Evolutionary conservation across 2,329 filamentous ascomycete species (phyloP), one percentile per base, ranked within the genome.

Genomic region (Colletotrichum sp.): DNA sequence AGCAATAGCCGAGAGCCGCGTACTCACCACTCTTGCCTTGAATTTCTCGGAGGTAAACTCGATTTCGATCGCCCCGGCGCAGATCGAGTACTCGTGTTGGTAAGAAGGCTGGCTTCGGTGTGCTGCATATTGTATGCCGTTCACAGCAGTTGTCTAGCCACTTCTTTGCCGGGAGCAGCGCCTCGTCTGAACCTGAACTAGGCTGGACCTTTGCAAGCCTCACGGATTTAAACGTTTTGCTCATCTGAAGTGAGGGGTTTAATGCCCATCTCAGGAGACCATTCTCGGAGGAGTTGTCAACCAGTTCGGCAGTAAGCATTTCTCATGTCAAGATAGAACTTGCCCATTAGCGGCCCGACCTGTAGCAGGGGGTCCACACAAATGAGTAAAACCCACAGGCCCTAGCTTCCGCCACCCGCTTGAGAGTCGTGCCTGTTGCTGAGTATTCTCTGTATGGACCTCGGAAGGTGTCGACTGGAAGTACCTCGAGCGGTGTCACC

Each of bases 31-130:
- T 52, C n/a, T 3, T 4, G 0, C 0, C n/a, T 7, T 52, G 43
- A 2, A 10, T 3, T 4, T 52, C 43, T 52, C n/a, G n/a, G 4
- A 52, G n/a, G 3, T 3, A 21, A 21, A 52, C n/a, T 21, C 2
- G 43, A 3, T 4, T 1, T 4, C 13, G n/a, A 13, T 48, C n/a
- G 0, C 9, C n/a, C 43, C n/a, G n/a, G 9, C 1, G 0, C 13
- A 52, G 43, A 0, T 52, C 43, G 2, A 52, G 0, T 13, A 52
- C 43, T 52, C 43, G 43, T 7, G 43, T 52, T 7, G 43, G 43
- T 1, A 52, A 52, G n/a, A 7, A 0, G 0, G 1, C 43, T 52
- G 43, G 1, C 10, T 4, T 1, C 0, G 43, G 10, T 4, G 21
- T 21, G 6, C 1, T 24, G n/a, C 43, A 52, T 0, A 1, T 13